Percentiles rank a stretch among this genome's conserved stretches.
Conservation (phyloP, 305 asterid genomes). For the Rubia occidens region DNA sequence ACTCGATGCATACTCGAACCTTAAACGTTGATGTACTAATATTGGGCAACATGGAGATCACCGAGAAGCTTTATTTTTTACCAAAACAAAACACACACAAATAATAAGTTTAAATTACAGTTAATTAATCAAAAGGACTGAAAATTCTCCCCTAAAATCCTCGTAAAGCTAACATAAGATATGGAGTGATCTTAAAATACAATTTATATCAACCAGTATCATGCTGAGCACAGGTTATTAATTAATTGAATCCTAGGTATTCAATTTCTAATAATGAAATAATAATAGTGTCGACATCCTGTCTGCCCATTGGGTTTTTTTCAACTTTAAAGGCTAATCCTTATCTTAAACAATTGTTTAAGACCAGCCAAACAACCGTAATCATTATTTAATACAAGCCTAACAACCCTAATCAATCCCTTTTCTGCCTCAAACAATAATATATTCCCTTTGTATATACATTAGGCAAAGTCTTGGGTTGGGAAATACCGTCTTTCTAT, state of each 20-base stretch:
- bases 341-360: background rate
- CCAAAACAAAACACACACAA: no score
- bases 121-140: background rate
- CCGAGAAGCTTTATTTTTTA: no score
- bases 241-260: background rate
- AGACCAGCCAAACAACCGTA: constrained; percentile 2
- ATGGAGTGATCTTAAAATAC: background rate
- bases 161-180: background rate
- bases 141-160: background rate
- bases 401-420: background rate
- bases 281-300: background rate
- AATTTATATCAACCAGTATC: background rate
- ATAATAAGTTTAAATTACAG: no score
- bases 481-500: no score
- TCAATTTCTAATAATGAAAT: background rate
- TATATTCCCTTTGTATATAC: no score
- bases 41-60: no score
- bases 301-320: background rate
- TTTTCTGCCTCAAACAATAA: background rate
- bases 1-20: no score
- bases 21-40: no score
- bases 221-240: background rate
- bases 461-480: no score
- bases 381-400: background rate
- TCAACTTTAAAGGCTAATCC: background rate